Evolutionary conservation across 1,284 basidiomycete genomes (phyloP), one percentile per base, ranked within the genome.

Genomic region (Cryptococcus sp.): DNA sequence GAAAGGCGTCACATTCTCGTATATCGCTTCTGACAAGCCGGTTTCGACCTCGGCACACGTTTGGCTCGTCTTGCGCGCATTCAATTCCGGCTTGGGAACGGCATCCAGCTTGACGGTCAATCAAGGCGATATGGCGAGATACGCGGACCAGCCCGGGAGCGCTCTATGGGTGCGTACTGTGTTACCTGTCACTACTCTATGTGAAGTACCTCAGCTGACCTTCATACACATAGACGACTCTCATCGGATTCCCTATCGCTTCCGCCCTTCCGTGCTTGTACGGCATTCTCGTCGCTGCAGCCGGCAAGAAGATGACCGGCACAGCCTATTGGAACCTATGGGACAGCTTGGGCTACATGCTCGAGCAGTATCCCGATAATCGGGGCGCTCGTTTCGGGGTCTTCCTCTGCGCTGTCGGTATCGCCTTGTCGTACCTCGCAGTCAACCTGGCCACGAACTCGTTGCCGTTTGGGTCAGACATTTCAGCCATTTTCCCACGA

Each of bases 361-460:
- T 64, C 17, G 53, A 56, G 23, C 40, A 53, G 22, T 47, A 65
- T 27, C 57, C 55, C 25, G 47, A 59, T 35, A 55, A 65, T 50
- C 42, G 39, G 15, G 57, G 51, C 16, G 60, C 58, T 15, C 60
- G 66, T 22, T 85, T 88, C 0, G 88, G 86, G 0, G 84, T 86
- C 20, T 90, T 90, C 81, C 89, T 90, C 69, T 85, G 85, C 0
- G 80, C 86, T 0, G 84, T 88, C 69, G 80, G 83, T 19, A 59
- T 89, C 72, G 79, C 82, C 6, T 75, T 89, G 22, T 83, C 85
- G n/a, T 86, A 85, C 15, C 78, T 89, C 48, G 87, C 87, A 23
- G 85, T 86, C 45, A 89, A 89, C 67, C 85, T 89, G 55, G 86
- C 70, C 27, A 67, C 74, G 54, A 81, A 90, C 75, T 86, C 84